Evolutionary conservation across 2,329 filamentous ascomycete genomes (phyloP), one percentile per base, ranked within the genome.

Genomic region (Rosellinia necatrix): DNA sequence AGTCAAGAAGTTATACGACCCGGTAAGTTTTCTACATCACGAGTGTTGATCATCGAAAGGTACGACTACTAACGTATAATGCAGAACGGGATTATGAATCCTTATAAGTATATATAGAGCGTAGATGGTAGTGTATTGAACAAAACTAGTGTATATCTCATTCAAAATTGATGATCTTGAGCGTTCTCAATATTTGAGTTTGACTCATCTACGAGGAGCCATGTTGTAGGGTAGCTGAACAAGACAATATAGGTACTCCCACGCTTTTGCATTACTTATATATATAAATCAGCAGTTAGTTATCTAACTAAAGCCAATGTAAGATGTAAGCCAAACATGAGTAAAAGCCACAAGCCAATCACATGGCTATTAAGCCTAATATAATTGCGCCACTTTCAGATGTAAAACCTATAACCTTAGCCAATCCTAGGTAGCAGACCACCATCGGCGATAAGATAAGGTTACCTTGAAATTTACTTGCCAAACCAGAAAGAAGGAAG

Each of bases 11-110:
- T 78, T 96, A 15, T 99, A 96, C 74, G 94, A 99, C 76, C 94
- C 92, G 69, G 92, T 96, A 77, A 85, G 91, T 76, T 37, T 30
- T 10, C 49, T 30, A 38, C 41, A 13, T 24, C 24, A 30, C n/a
- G 1, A 30, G 6, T 25, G 41, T 37, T 24, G 4, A 46, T 34
- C 30, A 56, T 29, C 10, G 3, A 15, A 15, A n/a, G n/a, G n/a
- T n/a, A 35, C 27, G 8, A 19, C 15, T 51, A 63, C 66, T 61
- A 62, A 61, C 48, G 22, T 21, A n/a, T n/a, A 43, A 42, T 49
- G 19, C 67, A 96, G 91, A 96, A 96, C 66, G 92, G 92, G 43
- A 97, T 97, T 75, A 96, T 97, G 91, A 97, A 97, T 76, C 93
- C 93, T 0, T 97, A 97, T 80, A 97, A 97, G 77, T 97, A 97